These are phyloP conservation scores for Fusarium aywerte DNA, from an alignment of 2,329 filamentous ascomycete species.

Conservation along the genomic window DNA sequence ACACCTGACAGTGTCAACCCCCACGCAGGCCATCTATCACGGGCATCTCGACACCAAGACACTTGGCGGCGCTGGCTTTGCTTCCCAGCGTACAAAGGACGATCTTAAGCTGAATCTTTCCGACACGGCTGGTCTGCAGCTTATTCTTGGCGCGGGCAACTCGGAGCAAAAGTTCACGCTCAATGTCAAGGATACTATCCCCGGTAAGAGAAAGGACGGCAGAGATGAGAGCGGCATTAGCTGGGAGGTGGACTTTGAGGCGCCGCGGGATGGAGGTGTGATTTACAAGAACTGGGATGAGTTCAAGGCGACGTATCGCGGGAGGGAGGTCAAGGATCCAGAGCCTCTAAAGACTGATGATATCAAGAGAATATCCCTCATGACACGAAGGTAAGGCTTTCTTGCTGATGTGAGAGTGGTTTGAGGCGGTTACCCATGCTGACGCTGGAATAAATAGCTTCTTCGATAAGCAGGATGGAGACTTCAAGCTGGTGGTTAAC, in stretches of 20 bases:
- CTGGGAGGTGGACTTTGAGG: constrained; percentile 77
- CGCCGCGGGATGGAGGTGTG: constrained; percentile 45
- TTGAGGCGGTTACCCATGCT: constrained; percentile 39
- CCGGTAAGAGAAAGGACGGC: constrained; percentile 67
- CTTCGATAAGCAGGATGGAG: constrained; percentile 77
- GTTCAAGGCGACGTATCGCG: constrained; percentile 79
- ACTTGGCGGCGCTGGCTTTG: constrained; percentile 84
- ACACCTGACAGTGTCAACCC: constrained; percentile 53
- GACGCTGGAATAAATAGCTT: constrained; percentile 64
- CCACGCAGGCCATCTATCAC: constrained; percentile 66
- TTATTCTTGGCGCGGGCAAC: constrained; percentile 65
- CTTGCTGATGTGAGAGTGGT: not conserved
- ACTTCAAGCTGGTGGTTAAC: constrained; percentile 60
- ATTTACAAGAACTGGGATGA: constrained; percentile 71
- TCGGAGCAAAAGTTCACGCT: constrained; percentile 75
- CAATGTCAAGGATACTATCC: constrained; percentile 76
- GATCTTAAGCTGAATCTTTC: constrained; percentile 71
- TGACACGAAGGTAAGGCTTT: constrained; percentile 78
- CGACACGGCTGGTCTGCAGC: constrained; percentile 67
- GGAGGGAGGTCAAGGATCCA: constrained; percentile 70
- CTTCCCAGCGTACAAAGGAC: constrained; percentile 76
- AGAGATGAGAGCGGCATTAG: constrained; percentile 77
- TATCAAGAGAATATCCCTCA: constrained; percentile 76
- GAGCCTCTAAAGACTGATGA: constrained; percentile 66
- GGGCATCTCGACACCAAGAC: constrained; percentile 78